Percentiles rank a stretch among this genome's conserved stretches.
Evolutionary conservation across 352 stramenopile genomes (phyloP).

Genomic region (Globisporangium barbulae): DNA sequence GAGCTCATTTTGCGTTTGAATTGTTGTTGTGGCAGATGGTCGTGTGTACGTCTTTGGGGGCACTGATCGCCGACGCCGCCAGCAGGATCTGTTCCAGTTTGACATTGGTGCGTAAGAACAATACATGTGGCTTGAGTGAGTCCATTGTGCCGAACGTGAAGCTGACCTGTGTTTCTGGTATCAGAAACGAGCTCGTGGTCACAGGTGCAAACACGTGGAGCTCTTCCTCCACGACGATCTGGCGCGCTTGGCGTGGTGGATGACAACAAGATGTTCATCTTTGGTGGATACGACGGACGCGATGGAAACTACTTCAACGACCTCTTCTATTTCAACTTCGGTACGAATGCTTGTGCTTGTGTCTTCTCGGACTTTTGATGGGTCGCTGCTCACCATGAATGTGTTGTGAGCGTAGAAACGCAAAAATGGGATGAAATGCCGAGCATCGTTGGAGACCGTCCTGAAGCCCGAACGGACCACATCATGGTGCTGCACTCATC

Average conservation of each 20-base stretch:
- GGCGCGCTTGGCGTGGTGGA: conserved; percentile 79
- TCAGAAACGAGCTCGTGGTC: conserved; percentile 62
- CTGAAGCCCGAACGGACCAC: conserved; percentile 81
- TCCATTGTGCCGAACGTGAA: not conserved
- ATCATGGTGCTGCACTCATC: conserved; percentile 80
- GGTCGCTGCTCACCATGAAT: not conserved
- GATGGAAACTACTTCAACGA: conserved; percentile 91
- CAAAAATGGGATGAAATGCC: conserved; percentile 80
- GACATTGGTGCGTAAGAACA: conserved; percentile 46
- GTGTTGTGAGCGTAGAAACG: conserved; percentile 22
- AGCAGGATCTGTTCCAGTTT: conserved; percentile 86
- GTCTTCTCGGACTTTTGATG: not conserved
- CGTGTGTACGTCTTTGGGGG: conserved; percentile 84
- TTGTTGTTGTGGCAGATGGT: conserved; percentile 37
- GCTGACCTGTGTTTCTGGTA: not conserved
- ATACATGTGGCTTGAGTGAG: not conserved
- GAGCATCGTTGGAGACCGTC: conserved; percentile 48
- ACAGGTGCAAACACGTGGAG: conserved; percentile 62
- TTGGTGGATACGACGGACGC: conserved; percentile 87
- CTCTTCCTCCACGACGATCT: conserved; percentile 64
- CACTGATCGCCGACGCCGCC: conserved; percentile 69
- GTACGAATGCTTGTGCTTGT: conserved; percentile 17
- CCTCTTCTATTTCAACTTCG: conserved; percentile 87
- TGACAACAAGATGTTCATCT: conserved; percentile 86
- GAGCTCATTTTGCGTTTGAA: not conserved